These are phyloP conservation scores for Candida glucosophila DNA, from an alignment of 1,139 yeast genomes.

Conservation along the genomic window DNA sequence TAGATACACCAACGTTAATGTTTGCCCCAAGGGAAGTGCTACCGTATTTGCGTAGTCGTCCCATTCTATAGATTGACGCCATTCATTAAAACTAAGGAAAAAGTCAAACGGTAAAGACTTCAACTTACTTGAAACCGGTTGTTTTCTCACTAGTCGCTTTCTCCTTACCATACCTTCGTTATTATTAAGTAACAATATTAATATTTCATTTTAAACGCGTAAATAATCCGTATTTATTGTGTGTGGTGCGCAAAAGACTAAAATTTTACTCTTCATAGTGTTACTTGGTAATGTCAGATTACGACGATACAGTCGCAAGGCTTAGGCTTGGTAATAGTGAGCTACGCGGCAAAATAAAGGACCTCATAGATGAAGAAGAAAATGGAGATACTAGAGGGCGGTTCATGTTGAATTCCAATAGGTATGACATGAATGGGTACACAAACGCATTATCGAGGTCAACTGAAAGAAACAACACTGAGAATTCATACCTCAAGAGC, in stretches of 20 bases:
- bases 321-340: constrained; percentile 4
- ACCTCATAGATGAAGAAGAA: constrained; percentile 6
- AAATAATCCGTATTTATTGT: too few relatives aligned
- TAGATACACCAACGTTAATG: constrained; percentile 14
- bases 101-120: constrained; percentile 52
- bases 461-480: not conserved
- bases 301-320: constrained; percentile 4
- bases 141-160: constrained; percentile 12
- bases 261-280: too few relatives aligned
- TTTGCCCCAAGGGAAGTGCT: constrained; percentile 41
- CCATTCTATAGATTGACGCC: constrained; percentile 54
- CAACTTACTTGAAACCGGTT: constrained; percentile 30
- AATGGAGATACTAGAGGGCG: constrained; percentile 7
- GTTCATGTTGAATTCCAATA: too few relatives aligned
- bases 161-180: constrained; percentile 1
- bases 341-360: constrained; percentile 4
- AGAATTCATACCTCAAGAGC: constrained; percentile 1
- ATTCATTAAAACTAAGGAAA: constrained; percentile 44
- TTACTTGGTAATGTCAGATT: too few relatives aligned
- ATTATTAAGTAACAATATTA: constrained; percentile 1
- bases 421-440: constrained; percentile 1
- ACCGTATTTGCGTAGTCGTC: constrained; percentile 40
- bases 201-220: too few relatives aligned
- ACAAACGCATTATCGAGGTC: constrained; percentile 1
- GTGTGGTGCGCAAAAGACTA: too few relatives aligned